Base-by-base conservation (phyloP, 345 rosid species). In the Dipteronia dyeriana region DNA sequence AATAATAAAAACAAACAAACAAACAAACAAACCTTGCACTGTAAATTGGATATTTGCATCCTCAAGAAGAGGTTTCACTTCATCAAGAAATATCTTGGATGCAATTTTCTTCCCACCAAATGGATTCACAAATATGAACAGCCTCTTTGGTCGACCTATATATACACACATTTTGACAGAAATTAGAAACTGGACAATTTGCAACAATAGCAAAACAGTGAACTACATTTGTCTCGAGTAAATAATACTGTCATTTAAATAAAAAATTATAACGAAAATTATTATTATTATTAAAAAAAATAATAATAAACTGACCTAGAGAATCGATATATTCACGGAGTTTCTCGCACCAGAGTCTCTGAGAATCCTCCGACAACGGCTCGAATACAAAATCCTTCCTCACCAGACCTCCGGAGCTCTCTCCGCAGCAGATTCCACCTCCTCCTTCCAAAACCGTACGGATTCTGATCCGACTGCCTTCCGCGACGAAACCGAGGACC, bases 71-170 rank as follows among this genome's bases (percentile, higher is more conserved):
- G 99, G 99, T 76, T 88, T 94, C 4, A 94, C 99, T 34, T 85
- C 86, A 68, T 90, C 88, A 9, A 71, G 17, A 80, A 88, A 96
- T 47, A 92, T 82, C 87, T 89, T 92, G 9, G 85, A 74, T 13
- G 99, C 97, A 1, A 81, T 72, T 81, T 80, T 91, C 71, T 90
- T 94, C 80, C 99, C 99, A 10, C 99, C 97, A 81, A 79, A 96
- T 5, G 99, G 99, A 17, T 96, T 96, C 81, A 96, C 80, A 71
- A 96, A 82, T 16, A 96, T 81, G 43, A 90, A 77, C 78, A 96
- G 76, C 79, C 80, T 90, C 89, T 86, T 94, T 0, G 99, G 99
- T 62, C 99, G 88, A 70, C 91, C 99, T 91, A 78, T 59, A 34
- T 6, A 19, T 17, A 29, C 29, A 41, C 53, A 20, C 0, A 13